phyloP scores from a whole-genome alignment of 805 yeast species.

The Sungouiozyma ichnusensis region DNA sequence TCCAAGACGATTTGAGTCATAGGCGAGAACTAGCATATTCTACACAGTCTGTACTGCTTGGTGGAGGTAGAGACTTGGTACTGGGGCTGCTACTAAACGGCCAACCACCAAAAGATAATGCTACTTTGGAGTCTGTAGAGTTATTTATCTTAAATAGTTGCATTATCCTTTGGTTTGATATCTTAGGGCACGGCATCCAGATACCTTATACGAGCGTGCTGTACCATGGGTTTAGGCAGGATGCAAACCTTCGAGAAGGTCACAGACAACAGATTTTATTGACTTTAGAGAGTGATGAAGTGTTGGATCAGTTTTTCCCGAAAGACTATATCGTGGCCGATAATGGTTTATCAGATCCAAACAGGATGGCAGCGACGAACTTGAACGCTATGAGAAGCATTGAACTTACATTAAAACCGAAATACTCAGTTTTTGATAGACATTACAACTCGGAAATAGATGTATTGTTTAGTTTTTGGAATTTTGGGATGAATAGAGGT shows the following conservation, averaged over 20 bases:
- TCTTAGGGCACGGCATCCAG: constrained; percentile 29
- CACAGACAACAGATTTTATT: constrained; percentile 19
- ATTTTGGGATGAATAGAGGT: constrained; percentile 33
- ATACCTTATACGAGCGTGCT: constrained; percentile 26
- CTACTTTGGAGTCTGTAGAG: constrained; percentile 20
- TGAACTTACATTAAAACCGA: constrained; percentile 31
- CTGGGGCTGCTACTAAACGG: constrained; percentile 11
- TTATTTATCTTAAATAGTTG: constrained; percentile 31
- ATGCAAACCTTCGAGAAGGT: constrained; percentile 15
- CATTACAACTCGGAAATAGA: constrained; percentile 29
- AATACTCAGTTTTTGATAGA: constrained; percentile 28
- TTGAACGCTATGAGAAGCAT: constrained; percentile 13
- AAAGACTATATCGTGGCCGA: constrained; percentile 1
- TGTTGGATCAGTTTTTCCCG: constrained; percentile 18
- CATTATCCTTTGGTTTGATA: constrained; percentile 32
- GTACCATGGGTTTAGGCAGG: constrained; percentile 23
- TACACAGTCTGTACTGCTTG: constrained; percentile 26
- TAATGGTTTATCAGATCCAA: not conserved
- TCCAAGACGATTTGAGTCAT: constrained; percentile 4
- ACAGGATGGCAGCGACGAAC: not conserved
- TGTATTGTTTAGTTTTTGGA: constrained; percentile 28
- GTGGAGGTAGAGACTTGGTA: constrained; percentile 33
- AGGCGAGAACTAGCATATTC: not conserved
- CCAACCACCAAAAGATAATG: not conserved
- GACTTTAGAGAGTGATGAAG: constrained; percentile 21